Conservation (phyloP, 768 basidiomycete genomes). For the Lactarius hengduanensis region DNA sequence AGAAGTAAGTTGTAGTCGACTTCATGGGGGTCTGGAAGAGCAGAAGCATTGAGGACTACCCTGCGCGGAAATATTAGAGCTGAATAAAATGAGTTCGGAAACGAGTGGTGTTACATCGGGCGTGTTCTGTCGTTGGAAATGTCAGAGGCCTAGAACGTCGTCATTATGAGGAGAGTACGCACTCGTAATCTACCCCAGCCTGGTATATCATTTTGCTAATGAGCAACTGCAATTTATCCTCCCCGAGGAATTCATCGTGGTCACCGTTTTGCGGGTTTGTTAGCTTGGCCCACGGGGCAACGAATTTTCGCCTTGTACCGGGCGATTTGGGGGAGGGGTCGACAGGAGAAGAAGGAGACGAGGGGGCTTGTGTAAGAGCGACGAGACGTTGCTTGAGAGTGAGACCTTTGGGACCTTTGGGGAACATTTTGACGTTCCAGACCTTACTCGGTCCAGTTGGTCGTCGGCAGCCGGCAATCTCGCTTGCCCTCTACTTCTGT, state of each 20-base stretch:
- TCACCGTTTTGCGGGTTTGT: constrained; percentile 32
- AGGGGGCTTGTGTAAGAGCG: constrained; percentile 53
- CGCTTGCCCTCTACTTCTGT: background rate
- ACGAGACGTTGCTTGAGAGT: constrained; percentile 67
- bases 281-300: constrained; percentile 52
- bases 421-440: constrained; percentile 3
- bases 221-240: constrained; percentile 58
- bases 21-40: constrained; percentile 73
- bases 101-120: constrained; percentile 58
- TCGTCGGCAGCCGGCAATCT: background rate
- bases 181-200: constrained; percentile 91
- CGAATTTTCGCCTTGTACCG: constrained; percentile 41
- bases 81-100: background rate
- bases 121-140: constrained; percentile 55
- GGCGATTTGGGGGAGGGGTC: constrained; percentile 35
- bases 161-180: constrained; percentile 34
- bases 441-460: background rate
- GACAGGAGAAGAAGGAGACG: constrained; percentile 42
- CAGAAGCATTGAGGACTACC: constrained; percentile 81
- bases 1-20: constrained; percentile 78
- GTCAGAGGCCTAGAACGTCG: constrained; percentile 21
- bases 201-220: constrained; percentile 78
- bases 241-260: constrained; percentile 29
- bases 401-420: constrained; percentile 27
- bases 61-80: constrained; percentile 39